Conservation (phyloP, 768 basidiomycete genomes). For the Stropharia rugosoannulata region DNA sequence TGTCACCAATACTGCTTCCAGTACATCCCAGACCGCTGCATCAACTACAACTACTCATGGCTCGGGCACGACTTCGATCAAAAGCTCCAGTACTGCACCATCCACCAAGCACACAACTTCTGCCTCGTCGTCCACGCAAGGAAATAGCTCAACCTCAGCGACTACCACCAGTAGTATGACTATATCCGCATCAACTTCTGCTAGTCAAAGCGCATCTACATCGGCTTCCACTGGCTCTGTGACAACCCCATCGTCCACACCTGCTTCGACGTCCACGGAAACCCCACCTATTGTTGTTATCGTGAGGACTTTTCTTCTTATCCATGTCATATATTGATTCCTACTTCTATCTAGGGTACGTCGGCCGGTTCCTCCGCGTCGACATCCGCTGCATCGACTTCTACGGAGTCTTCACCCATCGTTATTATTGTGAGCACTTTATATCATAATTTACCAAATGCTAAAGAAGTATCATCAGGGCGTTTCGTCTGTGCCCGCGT, state of each 20-base stretch:
- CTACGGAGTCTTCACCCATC: background rate
- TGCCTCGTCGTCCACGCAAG: no score
- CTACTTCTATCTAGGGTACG: conserved; percentile 10
- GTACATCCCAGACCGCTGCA: conserved; percentile 9
- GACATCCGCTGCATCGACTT: conserved; percentile 8
- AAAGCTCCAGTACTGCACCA: conserved; percentile 1
- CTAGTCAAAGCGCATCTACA: background rate
- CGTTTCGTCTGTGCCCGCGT: background rate
- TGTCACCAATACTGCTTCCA: conserved; percentile 11
- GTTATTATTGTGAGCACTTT: no score
- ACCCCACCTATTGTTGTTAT: conserved; percentile 13
- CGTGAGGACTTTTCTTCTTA: conserved; percentile 1
- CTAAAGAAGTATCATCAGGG: no score
- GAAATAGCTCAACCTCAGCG: no score
- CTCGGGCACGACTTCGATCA: conserved; percentile 16
- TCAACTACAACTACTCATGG: conserved; percentile 14
- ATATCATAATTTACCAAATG: no score
- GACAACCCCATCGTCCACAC: conserved; percentile 4
- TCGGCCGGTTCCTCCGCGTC: conserved; percentile 7
- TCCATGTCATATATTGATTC: background rate
- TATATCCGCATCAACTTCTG: conserved; percentile 5
- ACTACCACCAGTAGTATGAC: background rate
- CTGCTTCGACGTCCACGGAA: conserved; percentile 6
- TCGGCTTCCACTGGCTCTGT: conserved; percentile 3
- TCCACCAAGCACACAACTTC: no score